phyloP scores from a whole-genome alignment of 805 yeast genomes.

The Priceomyces haplophilus region DNA sequence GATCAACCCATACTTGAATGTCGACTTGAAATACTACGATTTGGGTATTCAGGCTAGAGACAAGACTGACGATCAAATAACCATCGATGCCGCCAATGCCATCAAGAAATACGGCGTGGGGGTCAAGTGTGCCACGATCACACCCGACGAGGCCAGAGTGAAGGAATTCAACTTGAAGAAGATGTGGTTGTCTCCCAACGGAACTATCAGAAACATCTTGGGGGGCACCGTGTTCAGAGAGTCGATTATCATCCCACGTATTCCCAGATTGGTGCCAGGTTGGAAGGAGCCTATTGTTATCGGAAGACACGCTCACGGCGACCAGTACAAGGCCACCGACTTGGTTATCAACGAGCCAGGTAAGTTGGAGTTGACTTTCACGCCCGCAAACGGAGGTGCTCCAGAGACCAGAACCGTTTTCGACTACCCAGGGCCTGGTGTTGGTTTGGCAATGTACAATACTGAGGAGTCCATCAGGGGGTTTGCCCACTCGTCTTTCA shows the following conservation, averaged over 20 bases:
- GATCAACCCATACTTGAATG: slow-evolving; percentile 65
- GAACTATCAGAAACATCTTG: slow-evolving; percentile 75
- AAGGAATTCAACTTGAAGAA: slow-evolving; percentile 68
- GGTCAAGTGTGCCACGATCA: slow-evolving; percentile 80
- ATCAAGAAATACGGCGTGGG: slow-evolving; percentile 75
- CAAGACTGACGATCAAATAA: slow-evolving; percentile 66
- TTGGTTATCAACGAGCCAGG: slow-evolving; percentile 66
- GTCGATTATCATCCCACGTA: slow-evolving; percentile 73
- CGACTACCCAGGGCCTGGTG: slow-evolving; percentile 66
- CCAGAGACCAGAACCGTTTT: slow-evolving; percentile 51
- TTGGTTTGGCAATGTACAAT: slow-evolving; percentile 80
- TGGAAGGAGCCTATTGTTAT: slow-evolving; percentile 83
- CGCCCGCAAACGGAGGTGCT: slow-evolving; percentile 57
- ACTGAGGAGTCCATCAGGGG: slow-evolving; percentile 75
- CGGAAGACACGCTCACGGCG: slow-evolving; percentile 85
- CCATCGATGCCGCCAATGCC: slow-evolving; percentile 77
- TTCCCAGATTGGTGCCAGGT: slow-evolving; percentile 73
- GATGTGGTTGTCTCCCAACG: slow-evolving; percentile 87
- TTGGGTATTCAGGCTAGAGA: slow-evolving; percentile 68
- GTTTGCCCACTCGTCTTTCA: slow-evolving; percentile 78
- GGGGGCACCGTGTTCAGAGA: slow-evolving; percentile 86
- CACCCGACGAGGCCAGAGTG: slow-evolving; percentile 80
- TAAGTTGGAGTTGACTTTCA: slow-evolving; percentile 60
- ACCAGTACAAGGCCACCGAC: slow-evolving; percentile 81
- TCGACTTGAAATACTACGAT: slow-evolving; percentile 75